These are phyloP conservation scores for Solanum phureja DNA, from an alignment of 257 asterid genomes.

Conservation along the genomic window DNA sequence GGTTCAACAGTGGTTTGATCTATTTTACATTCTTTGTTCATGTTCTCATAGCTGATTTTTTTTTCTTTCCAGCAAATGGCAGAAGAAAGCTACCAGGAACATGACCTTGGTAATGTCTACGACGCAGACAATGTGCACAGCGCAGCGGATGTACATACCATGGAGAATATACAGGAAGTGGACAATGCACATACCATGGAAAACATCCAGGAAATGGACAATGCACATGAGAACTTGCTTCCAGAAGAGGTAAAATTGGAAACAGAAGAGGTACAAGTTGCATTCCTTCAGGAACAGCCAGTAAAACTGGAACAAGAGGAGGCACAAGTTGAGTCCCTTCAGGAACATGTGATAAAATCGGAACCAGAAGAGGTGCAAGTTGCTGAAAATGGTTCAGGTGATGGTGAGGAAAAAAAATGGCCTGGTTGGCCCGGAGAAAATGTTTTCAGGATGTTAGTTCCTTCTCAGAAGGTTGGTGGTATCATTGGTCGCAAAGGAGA, in stretches of 20 bases:
- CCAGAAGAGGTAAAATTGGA: conserved; percentile 17
- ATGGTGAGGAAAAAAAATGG: conserved; percentile 56
- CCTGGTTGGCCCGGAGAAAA: conserved; percentile 91
- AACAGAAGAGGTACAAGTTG: conserved; percentile 24
- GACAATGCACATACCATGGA: conserved; percentile 4
- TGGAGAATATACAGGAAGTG: conserved; percentile 10
- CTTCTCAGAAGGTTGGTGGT: conserved; percentile 64
- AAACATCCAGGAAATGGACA: conserved; percentile 13
- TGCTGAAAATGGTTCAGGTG: conserved; percentile 23
- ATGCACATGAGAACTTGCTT: conserved; percentile 18
- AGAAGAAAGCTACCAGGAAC: conserved; percentile 26
- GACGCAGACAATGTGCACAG: conserved; percentile 2
- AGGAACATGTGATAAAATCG: neutral
- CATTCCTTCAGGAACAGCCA: neutral
- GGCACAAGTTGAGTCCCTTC: conserved; percentile 9
- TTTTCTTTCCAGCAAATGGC: conserved; percentile 27
- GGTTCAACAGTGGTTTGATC: neutral
- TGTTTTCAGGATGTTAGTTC: conserved; percentile 58
- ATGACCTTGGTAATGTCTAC: conserved; percentile 7
- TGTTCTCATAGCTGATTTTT: neutral
- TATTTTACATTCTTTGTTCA: neutral
- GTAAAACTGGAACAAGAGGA: conserved; percentile 14
- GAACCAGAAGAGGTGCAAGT: conserved; percentile 22
- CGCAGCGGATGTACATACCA: neutral
- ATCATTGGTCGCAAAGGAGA: conserved; percentile 79